Evolutionary conservation across 2,329 filamentous ascomycete species (phyloP).

Genomic region (Diplodia intermedia): DNA sequence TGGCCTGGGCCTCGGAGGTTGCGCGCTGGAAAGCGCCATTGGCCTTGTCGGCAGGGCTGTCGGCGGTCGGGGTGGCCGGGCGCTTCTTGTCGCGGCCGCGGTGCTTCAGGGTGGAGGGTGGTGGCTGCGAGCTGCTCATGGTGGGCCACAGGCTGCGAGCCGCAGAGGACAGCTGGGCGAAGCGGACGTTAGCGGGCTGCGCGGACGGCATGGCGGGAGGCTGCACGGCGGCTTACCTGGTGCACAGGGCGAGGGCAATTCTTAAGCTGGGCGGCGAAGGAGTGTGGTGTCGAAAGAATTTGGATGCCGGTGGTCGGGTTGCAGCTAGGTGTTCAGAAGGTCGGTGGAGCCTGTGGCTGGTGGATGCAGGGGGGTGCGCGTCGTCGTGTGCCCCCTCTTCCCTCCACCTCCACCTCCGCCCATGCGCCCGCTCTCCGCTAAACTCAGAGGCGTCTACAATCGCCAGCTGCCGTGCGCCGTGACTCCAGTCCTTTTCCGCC

Average conservation of each 20-base stretch:
- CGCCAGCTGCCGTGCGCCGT: not conserved
- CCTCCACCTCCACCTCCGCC: not conserved
- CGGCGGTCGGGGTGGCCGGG: constrained; percentile 46
- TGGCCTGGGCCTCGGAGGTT: constrained; percentile 44
- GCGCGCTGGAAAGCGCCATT: constrained; percentile 42
- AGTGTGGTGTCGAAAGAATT: constrained; percentile 32
- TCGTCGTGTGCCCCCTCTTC: constrained; percentile 22
- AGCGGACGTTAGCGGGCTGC: constrained; percentile 22
- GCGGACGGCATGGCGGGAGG: constrained; percentile 23
- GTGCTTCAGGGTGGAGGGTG: constrained; percentile 42
- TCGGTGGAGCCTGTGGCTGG: constrained; percentile 19
- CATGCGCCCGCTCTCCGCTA: not conserved
- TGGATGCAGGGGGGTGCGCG: constrained; percentile 27
- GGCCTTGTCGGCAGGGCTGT: constrained; percentile 38
- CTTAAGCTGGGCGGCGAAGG: constrained; percentile 27
- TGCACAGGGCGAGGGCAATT: constrained; percentile 23
- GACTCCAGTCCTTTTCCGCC: not conserved
- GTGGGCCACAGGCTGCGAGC: constrained; percentile 37
- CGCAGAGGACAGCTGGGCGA: constrained; percentile 44
- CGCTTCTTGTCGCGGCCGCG: constrained; percentile 49
- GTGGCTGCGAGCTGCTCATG: constrained; percentile 29
- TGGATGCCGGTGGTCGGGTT: constrained; percentile 28
- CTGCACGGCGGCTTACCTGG: constrained; percentile 15
- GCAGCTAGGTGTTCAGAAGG: constrained; percentile 31
- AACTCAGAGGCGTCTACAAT: not conserved